phyloP scores from a whole-genome alignment of 768 basidiomycete species.

The Pisolithus sp. region DNA sequence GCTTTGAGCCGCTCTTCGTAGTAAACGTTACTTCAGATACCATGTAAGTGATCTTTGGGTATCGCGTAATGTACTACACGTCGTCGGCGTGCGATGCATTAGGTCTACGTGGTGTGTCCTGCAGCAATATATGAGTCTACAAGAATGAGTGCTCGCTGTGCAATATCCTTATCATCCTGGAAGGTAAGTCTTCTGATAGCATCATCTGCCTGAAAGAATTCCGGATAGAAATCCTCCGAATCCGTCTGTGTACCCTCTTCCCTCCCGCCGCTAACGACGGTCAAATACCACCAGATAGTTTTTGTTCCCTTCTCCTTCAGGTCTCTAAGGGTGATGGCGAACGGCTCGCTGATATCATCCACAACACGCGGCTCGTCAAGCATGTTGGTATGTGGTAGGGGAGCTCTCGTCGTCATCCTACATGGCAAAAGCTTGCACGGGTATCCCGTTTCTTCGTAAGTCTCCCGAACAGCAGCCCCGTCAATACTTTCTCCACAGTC shows the following conservation, averaged over 20 bases:
- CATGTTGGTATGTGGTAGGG: slow-evolving; percentile 37
- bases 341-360: slow-evolving; percentile 25
- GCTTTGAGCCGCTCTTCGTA: background rate
- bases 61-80: too few species aligned
- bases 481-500: slow-evolving; percentile 49
- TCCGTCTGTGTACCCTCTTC: slow-evolving; percentile 39
- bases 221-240: slow-evolving; percentile 36
- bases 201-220: slow-evolving; percentile 30
- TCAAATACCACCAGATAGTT: slow-evolving; percentile 49
- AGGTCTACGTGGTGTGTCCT: background rate
- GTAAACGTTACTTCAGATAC: background rate
- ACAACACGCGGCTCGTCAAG: slow-evolving; percentile 18
- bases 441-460: slow-evolving; percentile 62
- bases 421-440: slow-evolving; percentile 44
- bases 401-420: slow-evolving; percentile 51
- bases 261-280: slow-evolving; percentile 30
- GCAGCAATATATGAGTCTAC: slow-evolving; percentile 13
- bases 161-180: slow-evolving; percentile 33
- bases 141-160: slow-evolving; percentile 32
- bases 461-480: slow-evolving; percentile 50
- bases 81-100: background rate
- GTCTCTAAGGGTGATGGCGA: slow-evolving; percentile 29
- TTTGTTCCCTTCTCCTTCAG: slow-evolving; percentile 30
- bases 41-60: too few species aligned
- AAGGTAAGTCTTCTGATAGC: slow-evolving; percentile 34